Evolutionary conservation across 1,284 basidiomycete genomes (phyloP).

Genomic region (Ustilago tritici): DNA sequence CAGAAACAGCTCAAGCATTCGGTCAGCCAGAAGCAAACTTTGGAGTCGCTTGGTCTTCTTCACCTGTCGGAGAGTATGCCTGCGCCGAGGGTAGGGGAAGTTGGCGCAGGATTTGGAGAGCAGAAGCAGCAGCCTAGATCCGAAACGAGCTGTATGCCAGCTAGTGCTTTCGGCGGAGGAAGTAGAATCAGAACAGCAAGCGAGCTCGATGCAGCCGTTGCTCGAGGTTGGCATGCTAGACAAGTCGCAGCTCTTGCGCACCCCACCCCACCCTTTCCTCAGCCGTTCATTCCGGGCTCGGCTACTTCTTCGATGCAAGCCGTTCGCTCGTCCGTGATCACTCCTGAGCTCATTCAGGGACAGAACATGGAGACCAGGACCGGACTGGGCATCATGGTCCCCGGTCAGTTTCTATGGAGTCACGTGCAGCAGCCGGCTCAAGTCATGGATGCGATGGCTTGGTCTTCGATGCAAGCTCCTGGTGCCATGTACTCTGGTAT

Average conservation of each 20-base stretch:
- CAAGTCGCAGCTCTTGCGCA: background rate
- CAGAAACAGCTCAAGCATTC: slow-evolving; percentile 59
- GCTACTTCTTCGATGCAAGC: slow-evolving; percentile 7
- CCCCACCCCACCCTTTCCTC: background rate
- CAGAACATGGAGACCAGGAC: background rate
- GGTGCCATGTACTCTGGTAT: slow-evolving; percentile 12
- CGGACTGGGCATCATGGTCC: slow-evolving; percentile 20
- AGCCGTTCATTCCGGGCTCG: slow-evolving; percentile 7
- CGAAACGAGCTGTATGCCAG: background rate
- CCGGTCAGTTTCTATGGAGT: slow-evolving; percentile 12
- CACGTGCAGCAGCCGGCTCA: background rate
- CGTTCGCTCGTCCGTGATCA: background rate
- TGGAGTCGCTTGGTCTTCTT: slow-evolving; percentile 36
- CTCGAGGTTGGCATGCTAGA: background rate
- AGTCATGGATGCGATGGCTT: background rate
- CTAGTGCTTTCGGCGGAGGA: background rate
- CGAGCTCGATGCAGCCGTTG: slow-evolving; percentile 18
- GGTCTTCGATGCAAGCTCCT: background rate
- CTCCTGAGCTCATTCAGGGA: background rate
- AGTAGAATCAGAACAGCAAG: slow-evolving; percentile 19
- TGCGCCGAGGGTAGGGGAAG: background rate
- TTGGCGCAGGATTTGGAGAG: background rate
- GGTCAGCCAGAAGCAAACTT: slow-evolving; percentile 45
- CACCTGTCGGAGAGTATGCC: background rate
- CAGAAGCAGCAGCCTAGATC: background rate